These are phyloP conservation scores for Huntiella omanensis DNA, from an alignment of 2,329 filamentous ascomycete genomes.

Conservation along the genomic window DNA sequence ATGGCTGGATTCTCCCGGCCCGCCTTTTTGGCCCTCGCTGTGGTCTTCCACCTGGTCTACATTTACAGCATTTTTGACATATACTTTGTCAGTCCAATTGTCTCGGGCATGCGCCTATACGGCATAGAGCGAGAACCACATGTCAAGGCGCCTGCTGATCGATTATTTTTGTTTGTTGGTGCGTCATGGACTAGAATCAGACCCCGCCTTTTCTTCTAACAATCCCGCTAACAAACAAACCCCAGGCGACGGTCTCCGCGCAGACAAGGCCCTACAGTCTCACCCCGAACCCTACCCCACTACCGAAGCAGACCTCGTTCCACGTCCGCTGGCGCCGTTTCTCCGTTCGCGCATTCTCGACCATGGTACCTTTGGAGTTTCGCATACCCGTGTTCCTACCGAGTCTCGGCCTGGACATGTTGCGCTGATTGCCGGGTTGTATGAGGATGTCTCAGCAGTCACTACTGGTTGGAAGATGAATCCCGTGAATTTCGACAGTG, in stretches of 20 bases:
- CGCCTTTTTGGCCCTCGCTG: slow-evolving; percentile 71
- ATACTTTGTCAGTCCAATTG: slow-evolving; percentile 95
- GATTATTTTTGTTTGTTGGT: slow-evolving; percentile 88
- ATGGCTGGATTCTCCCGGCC: slow-evolving; percentile 32
- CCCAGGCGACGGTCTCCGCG: slow-evolving; percentile 72
- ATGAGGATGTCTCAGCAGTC: slow-evolving; percentile 94
- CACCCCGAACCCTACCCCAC: slow-evolving; percentile 71
- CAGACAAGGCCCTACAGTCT: slow-evolving; percentile 92
- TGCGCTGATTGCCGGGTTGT: slow-evolving; percentile 85
- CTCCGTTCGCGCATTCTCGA: slow-evolving; percentile 74
- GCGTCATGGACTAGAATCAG: slow-evolving; percentile 13
- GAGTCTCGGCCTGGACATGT: slow-evolving; percentile 95
- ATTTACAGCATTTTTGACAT: slow-evolving; percentile 95
- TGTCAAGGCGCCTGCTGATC: slow-evolving; percentile 60
- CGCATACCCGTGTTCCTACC: slow-evolving; percentile 88
- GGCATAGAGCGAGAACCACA: slow-evolving; percentile 40
- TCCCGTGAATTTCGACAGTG: slow-evolving; percentile 94
- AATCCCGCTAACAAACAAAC: neutral
- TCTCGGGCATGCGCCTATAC: slow-evolving; percentile 82
- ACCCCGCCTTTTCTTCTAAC: neutral
- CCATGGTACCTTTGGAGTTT: slow-evolving; percentile 90
- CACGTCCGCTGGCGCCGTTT: slow-evolving; percentile 74
- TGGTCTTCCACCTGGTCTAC: slow-evolving; percentile 86
- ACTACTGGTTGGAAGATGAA: slow-evolving; percentile 98
- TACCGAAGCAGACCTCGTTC: slow-evolving; percentile 43